Evolutionary conservation across 148 eudicot genomes (phyloP), one percentile per base, ranked within the genome.

Genomic region (Cornus florida): DNA sequence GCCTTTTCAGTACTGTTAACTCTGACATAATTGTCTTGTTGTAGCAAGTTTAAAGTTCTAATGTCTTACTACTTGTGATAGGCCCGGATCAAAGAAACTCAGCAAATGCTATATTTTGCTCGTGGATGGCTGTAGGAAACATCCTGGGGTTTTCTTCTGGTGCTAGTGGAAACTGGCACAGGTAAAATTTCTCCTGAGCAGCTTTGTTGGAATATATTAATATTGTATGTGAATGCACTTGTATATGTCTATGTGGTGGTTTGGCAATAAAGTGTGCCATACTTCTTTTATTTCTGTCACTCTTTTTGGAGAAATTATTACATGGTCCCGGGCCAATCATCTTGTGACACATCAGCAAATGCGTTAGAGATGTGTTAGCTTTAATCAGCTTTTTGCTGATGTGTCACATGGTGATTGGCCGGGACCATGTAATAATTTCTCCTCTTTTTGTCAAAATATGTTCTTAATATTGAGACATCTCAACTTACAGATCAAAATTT

Each of bases 121-220:
- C 94, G 39, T 93, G 99, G 99, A 95, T 95, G 99, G 97, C 99
- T 73, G 92, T 93, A 73, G 99, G 99, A 78, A 95, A 95, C 84
- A 93, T 95, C 80, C 83, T 92, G 69, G 99, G 99, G 23, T 95
- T 95, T 86, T 95, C 97, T 80, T 83, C 97, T 83, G 99, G 97
- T 70, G 91, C 99, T 82, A 90, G 93, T 82, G 96, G 97, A 77
- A 78, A 91, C 71, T 93, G 99, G 99, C 89, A 95, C 82, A 89
- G 85, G 99, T 93, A 79, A 88, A 84, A 16, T 73, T 56, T 60
- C 32, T 46, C 1, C 9, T 35, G 22, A 66, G 74, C 73, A 41
- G 39, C 70, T 73, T 33, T 50, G 14, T 68, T 60, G 11, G 70
- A 7, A 10, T n/a, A 19, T 24, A 19, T 20, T 39, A 14, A 28